phyloP scores from a whole-genome alignment of 495 filamentous ascomycete genomes.

The Penicillium chermesinum region DNA sequence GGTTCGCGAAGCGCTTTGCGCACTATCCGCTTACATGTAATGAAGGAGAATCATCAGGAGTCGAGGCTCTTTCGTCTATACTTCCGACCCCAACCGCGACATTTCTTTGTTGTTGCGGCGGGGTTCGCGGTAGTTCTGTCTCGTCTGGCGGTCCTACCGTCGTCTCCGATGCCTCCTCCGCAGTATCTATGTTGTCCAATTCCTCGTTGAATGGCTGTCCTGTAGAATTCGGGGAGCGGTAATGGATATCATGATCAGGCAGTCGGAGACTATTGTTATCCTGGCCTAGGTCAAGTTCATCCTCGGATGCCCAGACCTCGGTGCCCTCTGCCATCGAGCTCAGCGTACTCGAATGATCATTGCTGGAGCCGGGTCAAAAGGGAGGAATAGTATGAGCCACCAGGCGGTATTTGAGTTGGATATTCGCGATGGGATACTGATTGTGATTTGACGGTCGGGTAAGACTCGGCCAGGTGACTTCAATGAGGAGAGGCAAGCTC shows the following conservation, averaged over 20 bases:
- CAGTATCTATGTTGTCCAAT: conserved; percentile 20
- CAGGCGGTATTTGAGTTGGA: neutral
- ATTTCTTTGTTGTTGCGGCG: conserved; percentile 19
- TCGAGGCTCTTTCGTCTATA: conserved; percentile 54
- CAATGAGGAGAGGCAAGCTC: conserved; percentile 15
- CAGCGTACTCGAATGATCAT: conserved; percentile 44
- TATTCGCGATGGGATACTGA: neutral
- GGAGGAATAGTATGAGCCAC: conserved; percentile 9
- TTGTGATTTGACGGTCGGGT: neutral
- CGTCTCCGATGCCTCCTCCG: conserved; percentile 21
- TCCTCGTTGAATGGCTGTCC: conserved; percentile 24
- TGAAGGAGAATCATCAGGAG: conserved; percentile 86
- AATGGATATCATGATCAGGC: conserved; percentile 21
- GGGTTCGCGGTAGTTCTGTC: conserved; percentile 17
- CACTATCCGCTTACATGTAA: conserved; percentile 60
- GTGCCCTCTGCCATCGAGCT: conserved; percentile 48
- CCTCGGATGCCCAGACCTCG: conserved; percentile 42
- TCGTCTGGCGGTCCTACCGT: conserved; percentile 10
- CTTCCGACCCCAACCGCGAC: conserved; percentile 22
- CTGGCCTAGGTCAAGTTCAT: conserved; percentile 44
- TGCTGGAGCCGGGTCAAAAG: conserved; percentile 23
- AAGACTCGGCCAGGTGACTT: neutral
- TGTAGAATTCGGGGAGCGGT: conserved; percentile 14
- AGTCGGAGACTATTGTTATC: conserved; percentile 26
- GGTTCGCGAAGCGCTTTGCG: neutral